Conservation (phyloP, 2,329 filamentous ascomycete genomes). For the Biscogniauxia marginata region DNA sequence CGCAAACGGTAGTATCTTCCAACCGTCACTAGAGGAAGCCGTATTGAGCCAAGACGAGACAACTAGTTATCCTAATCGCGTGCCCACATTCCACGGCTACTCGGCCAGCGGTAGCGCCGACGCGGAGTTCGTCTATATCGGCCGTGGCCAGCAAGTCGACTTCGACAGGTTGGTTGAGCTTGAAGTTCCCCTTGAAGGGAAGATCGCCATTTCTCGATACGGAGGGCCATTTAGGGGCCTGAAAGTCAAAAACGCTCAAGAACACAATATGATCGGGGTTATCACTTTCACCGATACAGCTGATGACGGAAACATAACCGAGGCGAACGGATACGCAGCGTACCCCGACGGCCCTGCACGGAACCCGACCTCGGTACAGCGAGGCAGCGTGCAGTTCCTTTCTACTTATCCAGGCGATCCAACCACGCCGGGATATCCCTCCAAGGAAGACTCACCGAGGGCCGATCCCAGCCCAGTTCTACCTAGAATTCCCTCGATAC, state of each 20-base stretch:
- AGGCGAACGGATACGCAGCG: slow-evolving; percentile 67
- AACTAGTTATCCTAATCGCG: slow-evolving; percentile 62
- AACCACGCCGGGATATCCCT: slow-evolving; percentile 81
- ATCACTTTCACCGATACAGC: slow-evolving; percentile 74
- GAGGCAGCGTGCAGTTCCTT: slow-evolving; percentile 73
- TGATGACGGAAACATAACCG: slow-evolving; percentile 72
- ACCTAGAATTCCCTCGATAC: slow-evolving; percentile 76
- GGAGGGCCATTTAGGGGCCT: slow-evolving; percentile 75
- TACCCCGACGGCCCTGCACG: slow-evolving; percentile 77
- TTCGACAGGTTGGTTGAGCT: slow-evolving; percentile 69
- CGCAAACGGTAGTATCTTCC: slow-evolving; percentile 49
- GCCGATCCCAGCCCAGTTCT: slow-evolving; percentile 60
- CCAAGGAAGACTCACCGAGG: slow-evolving; percentile 68
- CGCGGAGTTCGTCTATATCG: slow-evolving; percentile 72
- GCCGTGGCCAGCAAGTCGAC: slow-evolving; percentile 72
- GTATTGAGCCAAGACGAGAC: slow-evolving; percentile 72
- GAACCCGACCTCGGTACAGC: slow-evolving; percentile 74
- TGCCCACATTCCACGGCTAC: slow-evolving; percentile 83
- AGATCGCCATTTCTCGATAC: slow-evolving; percentile 77
- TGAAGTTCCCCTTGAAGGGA: slow-evolving; percentile 69
- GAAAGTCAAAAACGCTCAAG: slow-evolving; percentile 80
- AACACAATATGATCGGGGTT: slow-evolving; percentile 70
- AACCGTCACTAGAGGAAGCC: slow-evolving; percentile 71
- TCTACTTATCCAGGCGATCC: slow-evolving; percentile 63
- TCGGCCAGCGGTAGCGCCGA: slow-evolving; percentile 76